Percentiles rank a stretch among this genome's conserved stretches.
Evolutionary conservation across 176 grass and related monocot species (phyloP).

Genomic region (Saccharum spontaneum): DNA sequence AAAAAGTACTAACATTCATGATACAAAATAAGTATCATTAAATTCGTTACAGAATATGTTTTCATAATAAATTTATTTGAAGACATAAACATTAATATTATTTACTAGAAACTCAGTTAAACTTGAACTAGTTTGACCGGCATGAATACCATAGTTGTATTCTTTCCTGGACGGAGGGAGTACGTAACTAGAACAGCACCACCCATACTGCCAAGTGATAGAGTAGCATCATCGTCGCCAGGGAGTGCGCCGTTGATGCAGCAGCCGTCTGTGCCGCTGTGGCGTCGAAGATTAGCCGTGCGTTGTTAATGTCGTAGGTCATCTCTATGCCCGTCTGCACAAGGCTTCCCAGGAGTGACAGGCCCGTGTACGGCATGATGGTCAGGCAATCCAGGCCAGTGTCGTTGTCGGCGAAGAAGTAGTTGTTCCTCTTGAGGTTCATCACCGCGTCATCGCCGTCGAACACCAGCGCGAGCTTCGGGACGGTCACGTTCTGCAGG

Average conservation of each 20-base stretch:
- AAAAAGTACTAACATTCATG: too few relatives aligned
- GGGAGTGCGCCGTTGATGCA: not conserved
- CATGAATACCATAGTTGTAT: too few relatives aligned
- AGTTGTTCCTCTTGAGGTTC: not conserved
- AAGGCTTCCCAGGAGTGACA: conserved; percentile 13
- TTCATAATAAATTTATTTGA: too few relatives aligned
- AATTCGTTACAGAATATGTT: too few relatives aligned
- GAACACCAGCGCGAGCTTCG: not conserved
- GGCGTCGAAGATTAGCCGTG: not conserved
- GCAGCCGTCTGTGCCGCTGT: not conserved
- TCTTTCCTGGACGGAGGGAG: too few relatives aligned
- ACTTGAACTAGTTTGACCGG: too few relatives aligned
- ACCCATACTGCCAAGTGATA: not conserved
- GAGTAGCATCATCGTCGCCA: not conserved
- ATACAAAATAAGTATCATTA: too few relatives aligned
- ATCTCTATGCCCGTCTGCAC: conserved; percentile 13
- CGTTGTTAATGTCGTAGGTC: conserved; percentile 14
- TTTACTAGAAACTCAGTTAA: too few relatives aligned
- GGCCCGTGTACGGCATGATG: conserved; percentile 3
- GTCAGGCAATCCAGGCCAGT: conserved; percentile 3
- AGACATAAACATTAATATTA: too few relatives aligned
- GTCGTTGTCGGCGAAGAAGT: not conserved
- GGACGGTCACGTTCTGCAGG: not conserved
- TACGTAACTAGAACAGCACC: not conserved
- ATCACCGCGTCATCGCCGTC: not conserved